phyloP scores from a whole-genome alignment of 2,329 filamentous ascomycete species.

The Fusarium tricinctum region DNA sequence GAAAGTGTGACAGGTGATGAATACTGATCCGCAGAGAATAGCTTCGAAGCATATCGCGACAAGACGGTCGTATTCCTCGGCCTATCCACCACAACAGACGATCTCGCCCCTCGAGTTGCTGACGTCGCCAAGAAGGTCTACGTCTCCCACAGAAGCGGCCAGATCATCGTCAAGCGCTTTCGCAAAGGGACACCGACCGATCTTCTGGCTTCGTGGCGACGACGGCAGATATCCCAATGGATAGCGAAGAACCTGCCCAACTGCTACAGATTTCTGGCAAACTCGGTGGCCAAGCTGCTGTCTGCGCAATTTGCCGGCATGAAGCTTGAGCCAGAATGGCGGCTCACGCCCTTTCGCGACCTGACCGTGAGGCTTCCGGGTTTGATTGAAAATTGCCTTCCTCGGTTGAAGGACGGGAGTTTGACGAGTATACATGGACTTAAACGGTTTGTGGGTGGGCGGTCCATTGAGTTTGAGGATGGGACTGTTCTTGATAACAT shows the following conservation, averaged over 20 bases:
- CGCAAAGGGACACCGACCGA: conserved; percentile 22
- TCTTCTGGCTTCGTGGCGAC: conserved; percentile 22
- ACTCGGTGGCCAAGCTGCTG: conserved; percentile 4
- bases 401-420: conserved; percentile 11
- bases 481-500: conserved; percentile 22
- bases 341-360: conserved; percentile 15
- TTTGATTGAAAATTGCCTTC: conserved; percentile 21
- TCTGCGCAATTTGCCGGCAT: not conserved
- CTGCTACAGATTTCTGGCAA: conserved; percentile 7
- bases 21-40: not conserved
- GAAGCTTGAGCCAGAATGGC: conserved; percentile 23
- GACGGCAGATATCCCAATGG: conserved; percentile 24
- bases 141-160: conserved; percentile 26
- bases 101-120: conserved; percentile 13
- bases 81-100: conserved; percentile 18
- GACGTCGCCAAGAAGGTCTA: conserved; percentile 23
- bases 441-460: conserved; percentile 11
- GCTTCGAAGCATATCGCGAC: conserved; percentile 1
- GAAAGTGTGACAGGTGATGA: fast-evolving
- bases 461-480: conserved; percentile 33
- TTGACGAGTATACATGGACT: conserved; percentile 28
- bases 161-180: conserved; percentile 19
- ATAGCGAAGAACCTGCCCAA: conserved; percentile 13
- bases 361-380: conserved; percentile 17
- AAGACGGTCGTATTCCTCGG: conserved; percentile 28